Evolutionary conservation across 148 eudicot species (phyloP), one percentile per base, ranked within the genome.

Genomic region (Fagopyrum homotropicum): DNA sequence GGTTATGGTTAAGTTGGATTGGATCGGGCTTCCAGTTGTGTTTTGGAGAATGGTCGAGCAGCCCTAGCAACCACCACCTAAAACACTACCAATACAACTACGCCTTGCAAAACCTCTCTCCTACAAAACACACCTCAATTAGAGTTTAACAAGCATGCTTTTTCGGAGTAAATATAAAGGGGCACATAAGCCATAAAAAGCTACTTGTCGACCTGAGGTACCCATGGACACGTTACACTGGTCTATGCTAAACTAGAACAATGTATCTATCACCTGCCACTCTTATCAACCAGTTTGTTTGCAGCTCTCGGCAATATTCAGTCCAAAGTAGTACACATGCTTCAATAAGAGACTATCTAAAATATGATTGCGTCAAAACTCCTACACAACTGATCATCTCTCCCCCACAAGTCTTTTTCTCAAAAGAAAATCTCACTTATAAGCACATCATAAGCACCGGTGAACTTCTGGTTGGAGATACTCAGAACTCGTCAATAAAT

Each of bases 401-500:
- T 61, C 44, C 68, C 22, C 68, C 26, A 61, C 68, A 61, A 66
- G 71, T 66, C 14, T 66, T 66, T 66, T 10, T 66, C 71, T 2
- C 45, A 54, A 54, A 54, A 55, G n/a, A 51, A 73, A 35, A 54
- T 11, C n/a, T 19, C 43, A 51, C 5, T 14, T 72, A 56, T n/a
- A 48, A 72, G 55, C 11, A 40, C 46, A 30, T 35, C n/a, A 11
- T 64, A 64, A 64, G 17, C 71, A 66, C 46, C 47, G 4, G 69
- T 30, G 69, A 63, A 9, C 69, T 57, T 19, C 11, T 63, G 7
- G 71, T 66, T 40, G 71, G 19, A 40, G 71, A 40, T 35, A 66
- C 47, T 77, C 86, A 92, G 49, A 94, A 88, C 83, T 85, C 95
- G 73, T 87, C 97, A 44, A 92, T 77, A 55, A 85, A 81, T 72